phyloP scores from a whole-genome alignment of 805 yeast genomes.

The Yueomyces sinensis region DNA sequence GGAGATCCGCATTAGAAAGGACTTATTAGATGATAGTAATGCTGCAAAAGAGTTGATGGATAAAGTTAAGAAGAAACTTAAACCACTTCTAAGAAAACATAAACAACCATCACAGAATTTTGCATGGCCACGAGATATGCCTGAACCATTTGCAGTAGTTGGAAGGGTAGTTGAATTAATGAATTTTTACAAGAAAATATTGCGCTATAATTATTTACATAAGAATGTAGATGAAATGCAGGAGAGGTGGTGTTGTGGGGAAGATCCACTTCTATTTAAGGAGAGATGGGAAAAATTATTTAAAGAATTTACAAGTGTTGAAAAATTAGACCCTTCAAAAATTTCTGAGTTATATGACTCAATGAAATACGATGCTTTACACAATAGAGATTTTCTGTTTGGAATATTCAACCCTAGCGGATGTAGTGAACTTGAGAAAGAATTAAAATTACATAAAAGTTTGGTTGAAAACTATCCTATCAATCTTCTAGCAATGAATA shows the following conservation, averaged over 20 bases:
- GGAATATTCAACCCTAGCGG: slow-evolving; percentile 60
- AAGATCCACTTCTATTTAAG: slow-evolving; percentile 76
- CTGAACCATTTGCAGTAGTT: slow-evolving; percentile 93
- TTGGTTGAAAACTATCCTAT: slow-evolving; percentile 63
- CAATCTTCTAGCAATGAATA: slow-evolving; percentile 62
- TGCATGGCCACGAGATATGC: slow-evolving; percentile 98
- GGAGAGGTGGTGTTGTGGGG: slow-evolving; percentile 90
- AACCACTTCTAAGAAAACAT: slow-evolving; percentile 82
- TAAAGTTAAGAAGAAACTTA: slow-evolving; percentile 89
- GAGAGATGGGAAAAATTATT: slow-evolving; percentile 97
- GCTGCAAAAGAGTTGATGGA: slow-evolving; percentile 99
- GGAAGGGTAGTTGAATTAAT: slow-evolving; percentile 88
- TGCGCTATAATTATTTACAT: slow-evolving; percentile 65
- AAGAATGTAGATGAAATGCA: slow-evolving; percentile 60
- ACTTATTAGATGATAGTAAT: slow-evolving; percentile 86
- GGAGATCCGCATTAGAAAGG: slow-evolving; percentile 73
- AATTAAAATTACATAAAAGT: slow-evolving; percentile 25
- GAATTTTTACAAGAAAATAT: slow-evolving; percentile 77
- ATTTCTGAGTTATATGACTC: slow-evolving; percentile 95
- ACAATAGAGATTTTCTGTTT: slow-evolving; percentile 79
- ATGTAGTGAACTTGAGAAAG: slow-evolving; percentile 24
- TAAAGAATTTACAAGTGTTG: slow-evolving; percentile 82
- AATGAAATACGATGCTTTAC: slow-evolving; percentile 96
- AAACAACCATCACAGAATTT: slow-evolving; percentile 96
- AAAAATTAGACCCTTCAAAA: slow-evolving; percentile 94